A percentile compares a stretch with the other conserved stretches of the same genome.
These are phyloP conservation scores for Candida sanyaensis DNA, from an alignment of 1,139 yeast species.

Conservation along the genomic window DNA sequence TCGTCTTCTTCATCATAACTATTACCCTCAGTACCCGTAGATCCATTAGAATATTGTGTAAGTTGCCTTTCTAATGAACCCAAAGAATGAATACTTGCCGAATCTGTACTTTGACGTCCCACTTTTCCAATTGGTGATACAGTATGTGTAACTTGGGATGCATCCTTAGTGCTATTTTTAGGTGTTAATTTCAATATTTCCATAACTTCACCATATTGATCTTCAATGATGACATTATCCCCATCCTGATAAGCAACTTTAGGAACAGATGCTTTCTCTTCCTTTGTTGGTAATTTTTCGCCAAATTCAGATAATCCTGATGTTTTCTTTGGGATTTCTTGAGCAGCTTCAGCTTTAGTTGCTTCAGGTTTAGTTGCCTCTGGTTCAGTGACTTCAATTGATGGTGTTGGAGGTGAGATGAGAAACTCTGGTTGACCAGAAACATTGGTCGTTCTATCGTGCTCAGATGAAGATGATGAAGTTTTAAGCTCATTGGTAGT, in stretches of 20 bases:
- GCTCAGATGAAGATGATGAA: slow-evolving; percentile 13
- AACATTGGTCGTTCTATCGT: background rate
- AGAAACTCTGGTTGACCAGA: background rate
- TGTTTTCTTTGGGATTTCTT: slow-evolving; percentile 7
- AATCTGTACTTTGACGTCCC: slow-evolving; percentile 17
- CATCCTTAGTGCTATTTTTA: slow-evolving; percentile 4
- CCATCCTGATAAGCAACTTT: slow-evolving; percentile 77
- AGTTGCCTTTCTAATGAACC: slow-evolving; percentile 39
- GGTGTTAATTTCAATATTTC: slow-evolving; percentile 33
- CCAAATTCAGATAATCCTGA: slow-evolving; percentile 15
- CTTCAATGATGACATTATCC: slow-evolving; percentile 68
- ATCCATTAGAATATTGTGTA: slow-evolving; percentile 31
- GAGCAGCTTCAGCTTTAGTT: background rate
- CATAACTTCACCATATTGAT: slow-evolving; percentile 77
- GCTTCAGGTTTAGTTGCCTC: background rate
- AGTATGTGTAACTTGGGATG: background rate
- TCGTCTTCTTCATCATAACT: background rate
- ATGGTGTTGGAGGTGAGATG: slow-evolving; percentile 3
- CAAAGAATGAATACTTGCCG: slow-evolving; percentile 43
- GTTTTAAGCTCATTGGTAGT: slow-evolving; percentile 4
- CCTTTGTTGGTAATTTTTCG: slow-evolving; percentile 11
- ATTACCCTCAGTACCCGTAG: slow-evolving; percentile 10
- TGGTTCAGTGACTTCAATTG: background rate
- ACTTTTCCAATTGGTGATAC: background rate
- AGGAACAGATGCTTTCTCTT: slow-evolving; percentile 13